A percentile compares a stretch with the other conserved stretches of the same genome.
phyloP scores from a whole-genome alignment of 768 basidiomycete species.

The Amanita fuliginea region DNA sequence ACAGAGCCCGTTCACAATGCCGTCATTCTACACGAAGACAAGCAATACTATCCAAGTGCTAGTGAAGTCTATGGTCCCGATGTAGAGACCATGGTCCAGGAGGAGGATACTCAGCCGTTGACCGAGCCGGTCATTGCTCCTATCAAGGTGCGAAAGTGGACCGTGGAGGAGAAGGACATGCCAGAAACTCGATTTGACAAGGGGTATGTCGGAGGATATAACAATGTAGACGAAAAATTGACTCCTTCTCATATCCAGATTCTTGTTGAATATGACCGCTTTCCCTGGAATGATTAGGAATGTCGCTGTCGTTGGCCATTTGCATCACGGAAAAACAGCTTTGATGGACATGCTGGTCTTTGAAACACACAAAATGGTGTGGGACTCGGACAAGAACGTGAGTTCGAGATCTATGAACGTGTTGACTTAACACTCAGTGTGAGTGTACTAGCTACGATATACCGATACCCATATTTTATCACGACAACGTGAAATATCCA shows the following conservation, averaged over 20 bases:
- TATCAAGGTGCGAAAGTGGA: conserved; percentile 90
- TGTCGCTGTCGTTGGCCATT: conserved; percentile 89
- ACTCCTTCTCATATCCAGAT: conserved; percentile 35
- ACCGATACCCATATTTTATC: conserved; percentile 93
- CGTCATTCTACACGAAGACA: conserved; percentile 90
- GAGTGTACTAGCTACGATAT: conserved; percentile 64
- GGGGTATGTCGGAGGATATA: conserved; percentile 42
- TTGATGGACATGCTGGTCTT: conserved; percentile 95
- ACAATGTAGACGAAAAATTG: background rate
- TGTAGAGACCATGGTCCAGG: conserved; percentile 95
- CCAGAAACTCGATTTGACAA: conserved; percentile 97
- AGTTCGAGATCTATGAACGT: conserved; percentile 15
- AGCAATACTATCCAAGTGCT: conserved; percentile 95
- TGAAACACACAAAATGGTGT: conserved; percentile 90
- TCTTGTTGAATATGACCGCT: conserved; percentile 81
- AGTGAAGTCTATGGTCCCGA: conserved; percentile 85
- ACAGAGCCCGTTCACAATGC: conserved; percentile 72
- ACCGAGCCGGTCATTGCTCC: conserved; percentile 94
- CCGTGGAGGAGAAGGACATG: conserved; percentile 90
- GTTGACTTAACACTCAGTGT: background rate
- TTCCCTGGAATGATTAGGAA: conserved; percentile 95
- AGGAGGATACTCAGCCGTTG: conserved; percentile 94
- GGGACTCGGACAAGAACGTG: conserved; percentile 88
- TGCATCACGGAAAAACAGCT: conserved; percentile 97
- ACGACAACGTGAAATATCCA: conserved; percentile 81